Percentiles rank a stretch among this genome's conserved stretches.
phyloP scores from a whole-genome alignment of 352 stramenopile species.

The Pythium brassicae region DNA sequence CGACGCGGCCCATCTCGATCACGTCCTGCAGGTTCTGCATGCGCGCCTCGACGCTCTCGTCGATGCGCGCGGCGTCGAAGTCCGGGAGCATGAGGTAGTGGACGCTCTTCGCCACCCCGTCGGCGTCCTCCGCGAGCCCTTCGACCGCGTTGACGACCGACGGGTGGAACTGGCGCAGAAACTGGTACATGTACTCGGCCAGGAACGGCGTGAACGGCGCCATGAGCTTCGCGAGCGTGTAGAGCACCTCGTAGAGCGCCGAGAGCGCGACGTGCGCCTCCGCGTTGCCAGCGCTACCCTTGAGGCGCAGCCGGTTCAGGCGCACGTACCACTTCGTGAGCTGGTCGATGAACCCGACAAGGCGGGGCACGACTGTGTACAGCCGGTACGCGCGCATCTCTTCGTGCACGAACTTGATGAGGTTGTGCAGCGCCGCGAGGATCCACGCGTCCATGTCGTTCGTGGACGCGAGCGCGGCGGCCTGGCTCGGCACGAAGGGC shows the following conservation, averaged over 20 bases:
- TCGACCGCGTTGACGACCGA: constrained; percentile 57
- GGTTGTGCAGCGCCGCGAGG: constrained; percentile 93
- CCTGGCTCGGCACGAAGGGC: constrained; percentile 89
- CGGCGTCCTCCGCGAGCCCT: constrained; percentile 77
- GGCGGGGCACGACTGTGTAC: constrained; percentile 98
- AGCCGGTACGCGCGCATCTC: constrained; percentile 99
- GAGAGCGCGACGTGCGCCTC: constrained; percentile 84
- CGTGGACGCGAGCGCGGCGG: constrained; percentile 84
- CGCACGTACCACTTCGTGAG: constrained; percentile 99
- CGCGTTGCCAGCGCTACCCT: constrained; percentile 91
- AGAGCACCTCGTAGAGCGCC: constrained; percentile 98
- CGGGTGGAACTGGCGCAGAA: constrained; percentile 95
- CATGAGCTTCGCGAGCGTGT: constrained; percentile 95
- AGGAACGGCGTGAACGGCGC: constrained; percentile 99
- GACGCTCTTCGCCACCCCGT: constrained; percentile 91
- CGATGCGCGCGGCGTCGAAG: constrained; percentile 91
- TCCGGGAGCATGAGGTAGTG: constrained; percentile 95
- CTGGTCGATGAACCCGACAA: constrained; percentile 98
- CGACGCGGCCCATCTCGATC: constrained; percentile 96
- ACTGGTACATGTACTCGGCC: constrained; percentile 99
- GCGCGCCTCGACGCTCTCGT: constrained; percentile 89
- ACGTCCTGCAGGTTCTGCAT: constrained; percentile 96
- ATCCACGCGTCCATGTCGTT: constrained; percentile 99
- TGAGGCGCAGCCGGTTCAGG: constrained; percentile 97
- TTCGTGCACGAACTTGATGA: constrained; percentile 97